Conservation (phyloP, 1,284 basidiomycete species). For the Leccinum idahoense region DNA sequence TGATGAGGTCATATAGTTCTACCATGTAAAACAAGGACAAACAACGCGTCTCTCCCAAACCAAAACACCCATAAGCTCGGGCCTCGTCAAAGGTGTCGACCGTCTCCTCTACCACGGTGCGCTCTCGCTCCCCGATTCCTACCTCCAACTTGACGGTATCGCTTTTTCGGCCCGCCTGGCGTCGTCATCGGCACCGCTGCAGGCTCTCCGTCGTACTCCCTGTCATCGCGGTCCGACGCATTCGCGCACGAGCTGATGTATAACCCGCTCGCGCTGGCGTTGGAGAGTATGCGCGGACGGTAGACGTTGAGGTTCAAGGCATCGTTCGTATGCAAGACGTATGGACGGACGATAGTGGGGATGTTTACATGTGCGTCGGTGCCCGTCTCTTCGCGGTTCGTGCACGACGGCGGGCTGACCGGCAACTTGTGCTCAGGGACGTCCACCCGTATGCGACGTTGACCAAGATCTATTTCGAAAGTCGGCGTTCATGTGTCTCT, state of each 20-base stretch:
- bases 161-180: conserved; percentile 50
- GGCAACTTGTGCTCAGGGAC: conserved; percentile 41
- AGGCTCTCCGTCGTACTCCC: conserved; percentile 32
- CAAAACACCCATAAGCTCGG: conserved; percentile 1
- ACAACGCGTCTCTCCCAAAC: not conserved
- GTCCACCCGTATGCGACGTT: conserved; percentile 56
- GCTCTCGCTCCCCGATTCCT: conserved; percentile 68
- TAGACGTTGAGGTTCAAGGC: conserved; percentile 43
- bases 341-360: conserved; percentile 55
- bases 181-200: conserved; percentile 7
- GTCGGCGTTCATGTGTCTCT: no score
- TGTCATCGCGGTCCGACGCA: conserved; percentile 23
- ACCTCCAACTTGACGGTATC: conserved; percentile 66
- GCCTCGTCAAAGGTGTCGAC: conserved; percentile 3
- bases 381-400: conserved; percentile 33
- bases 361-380: conserved; percentile 34
- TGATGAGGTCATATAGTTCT: no score
- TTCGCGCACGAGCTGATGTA: conserved; percentile 44
- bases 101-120: conserved; percentile 73
- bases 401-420: not conserved
- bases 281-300: conserved; percentile 57
- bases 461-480: conserved; percentile 19
- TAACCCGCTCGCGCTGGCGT: conserved; percentile 63
- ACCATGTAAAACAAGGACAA: not conserved
- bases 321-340: conserved; percentile 48